Evolutionary conservation across 2,329 filamentous ascomycete species (phyloP), one percentile per base, ranked within the genome.

Genomic region (Gnomoniopsis sp.): DNA sequence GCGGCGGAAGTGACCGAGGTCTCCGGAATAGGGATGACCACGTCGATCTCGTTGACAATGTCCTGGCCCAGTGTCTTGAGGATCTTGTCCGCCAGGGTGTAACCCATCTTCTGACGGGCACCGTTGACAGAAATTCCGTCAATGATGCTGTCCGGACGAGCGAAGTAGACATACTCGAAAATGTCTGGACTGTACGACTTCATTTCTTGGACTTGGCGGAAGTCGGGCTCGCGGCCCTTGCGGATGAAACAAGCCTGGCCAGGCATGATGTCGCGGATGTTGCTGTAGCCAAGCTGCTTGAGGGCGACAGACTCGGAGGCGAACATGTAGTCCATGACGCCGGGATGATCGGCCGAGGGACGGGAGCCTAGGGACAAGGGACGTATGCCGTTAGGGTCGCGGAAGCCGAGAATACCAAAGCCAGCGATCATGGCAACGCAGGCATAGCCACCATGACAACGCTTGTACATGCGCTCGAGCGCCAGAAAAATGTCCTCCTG

Each of bases 161-260:
- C 88, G 67, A 96, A 92, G 76, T 96, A 96, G 59, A 96, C 88
- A 64, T 87, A 91, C 74, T 96, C 90, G 68, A 96, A 95, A 62
- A 91, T 89, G 70, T 96, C 92, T 1, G 91, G 91, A 1, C 89
- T 87, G 69, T 96, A 96, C 17, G 81, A 79, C 66, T 83, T 81
- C 65, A 82, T 80, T 60, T 83, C 75, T 44, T 87, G 84, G 15
- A 96, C 86, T 72, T 96, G 91, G 62, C 81, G 79, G 77, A 93
- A 95, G 50, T 87, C 81, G 1, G 91, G 90, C 55, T 80, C 77
- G 52, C 83, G 80, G 44, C 90, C 90, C 75, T 96, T 96, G 68
- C 88, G 80, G 63, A 96, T 87, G 68, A 96, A 91, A 62, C 96
- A 90, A 2, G 91, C 91, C 74, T 96, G 84, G 22, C 93, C 92